Evolutionary conservation across 31 red algal species (phyloP), one percentile per base, ranked within the genome.

Genomic region (Bonnemaisonia californica): DNA sequence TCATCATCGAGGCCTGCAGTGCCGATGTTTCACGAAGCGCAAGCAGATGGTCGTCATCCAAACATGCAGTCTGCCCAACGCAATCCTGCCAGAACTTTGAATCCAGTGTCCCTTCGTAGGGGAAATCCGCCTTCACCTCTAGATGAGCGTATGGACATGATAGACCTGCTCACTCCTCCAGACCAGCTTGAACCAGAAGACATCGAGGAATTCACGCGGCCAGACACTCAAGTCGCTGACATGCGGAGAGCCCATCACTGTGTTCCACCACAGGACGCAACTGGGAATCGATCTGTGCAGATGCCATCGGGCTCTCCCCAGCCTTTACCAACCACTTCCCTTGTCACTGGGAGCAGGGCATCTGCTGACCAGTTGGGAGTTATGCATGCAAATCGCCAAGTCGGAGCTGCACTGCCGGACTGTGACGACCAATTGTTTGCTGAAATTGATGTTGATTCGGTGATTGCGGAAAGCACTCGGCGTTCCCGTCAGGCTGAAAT

Each of bases 381-480:
- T 51, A n/a, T n/a, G n/a, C n/a, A n/a, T n/a, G 7, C 45, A 7
- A 51, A 51, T 16, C 45, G 9, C 16, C 45, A 7, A 51, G 45
- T 51, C 45, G 45, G 16, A 51, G 16, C 45, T 16, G 45, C 16
- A 16, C 7, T 51, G 7, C 45, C 16, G 24, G 83, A 87, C 19
- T 68, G 41, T 31, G 83, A 87, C 42, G 83, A 87, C 33, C 71
- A 77, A 18, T 36, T 65, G 37, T 68, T 87, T 57, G 83, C 83
- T 41, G 62, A 77, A 37, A 54, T 87, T 19, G 83, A 87, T 34
- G 62, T 87, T 24, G 83, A 87, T 28, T 87, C 83, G 16, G 55
- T 87, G 26, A 87, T 87, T 41, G 73, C 72, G 2, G 73, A 78
- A 48, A 70, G 73, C 33, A 54, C 41, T 19, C 13, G 63, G 4